Evolutionary conservation across 2,329 filamentous ascomycete genomes (phyloP).

Genomic region (Pseudogymnoascus sp.): DNA sequence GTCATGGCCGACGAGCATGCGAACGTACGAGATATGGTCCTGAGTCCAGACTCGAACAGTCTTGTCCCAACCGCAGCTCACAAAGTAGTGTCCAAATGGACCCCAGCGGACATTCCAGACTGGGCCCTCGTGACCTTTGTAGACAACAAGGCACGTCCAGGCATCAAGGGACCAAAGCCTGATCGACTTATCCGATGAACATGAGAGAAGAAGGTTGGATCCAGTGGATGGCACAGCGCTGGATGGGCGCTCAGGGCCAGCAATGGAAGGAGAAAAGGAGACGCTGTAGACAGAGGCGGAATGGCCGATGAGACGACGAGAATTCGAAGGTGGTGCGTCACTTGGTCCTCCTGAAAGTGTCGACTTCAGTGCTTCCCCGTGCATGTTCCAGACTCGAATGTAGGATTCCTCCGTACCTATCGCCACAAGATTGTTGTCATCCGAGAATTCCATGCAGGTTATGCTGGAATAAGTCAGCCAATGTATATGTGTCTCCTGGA

Average conservation of each 20-base stretch:
- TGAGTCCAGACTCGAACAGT: constrained; percentile 87
- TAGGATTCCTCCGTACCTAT: constrained; percentile 90
- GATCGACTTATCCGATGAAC: constrained; percentile 77
- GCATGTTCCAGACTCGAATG: constrained; percentile 86
- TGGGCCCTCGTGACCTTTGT: constrained; percentile 85
- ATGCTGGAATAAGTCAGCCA: constrained; percentile 45
- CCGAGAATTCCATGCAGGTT: constrained; percentile 91
- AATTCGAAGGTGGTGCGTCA: constrained; percentile 59
- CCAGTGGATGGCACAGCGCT: constrained; percentile 35
- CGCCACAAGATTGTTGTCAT: constrained; percentile 79
- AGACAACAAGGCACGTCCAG: constrained; percentile 87
- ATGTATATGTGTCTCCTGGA: background rate
- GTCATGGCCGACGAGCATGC: constrained; percentile 86
- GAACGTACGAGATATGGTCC: constrained; percentile 80
- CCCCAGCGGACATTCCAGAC: constrained; percentile 85
- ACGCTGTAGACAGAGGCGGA: constrained; percentile 83
- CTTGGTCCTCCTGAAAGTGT: constrained; percentile 51
- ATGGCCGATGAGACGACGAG: constrained; percentile 74
- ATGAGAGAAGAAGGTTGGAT: constrained; percentile 75
- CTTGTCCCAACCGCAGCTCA: constrained; percentile 79
- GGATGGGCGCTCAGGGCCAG: constrained; percentile 21
- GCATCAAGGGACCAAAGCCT: constrained; percentile 89
- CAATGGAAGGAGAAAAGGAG: constrained; percentile 57
- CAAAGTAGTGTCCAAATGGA: constrained; percentile 91
- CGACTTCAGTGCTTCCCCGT: constrained; percentile 71